Evolutionary conservation across 805 yeast genomes (phyloP).

Genomic region (Ogataea populi-albae): DNA sequence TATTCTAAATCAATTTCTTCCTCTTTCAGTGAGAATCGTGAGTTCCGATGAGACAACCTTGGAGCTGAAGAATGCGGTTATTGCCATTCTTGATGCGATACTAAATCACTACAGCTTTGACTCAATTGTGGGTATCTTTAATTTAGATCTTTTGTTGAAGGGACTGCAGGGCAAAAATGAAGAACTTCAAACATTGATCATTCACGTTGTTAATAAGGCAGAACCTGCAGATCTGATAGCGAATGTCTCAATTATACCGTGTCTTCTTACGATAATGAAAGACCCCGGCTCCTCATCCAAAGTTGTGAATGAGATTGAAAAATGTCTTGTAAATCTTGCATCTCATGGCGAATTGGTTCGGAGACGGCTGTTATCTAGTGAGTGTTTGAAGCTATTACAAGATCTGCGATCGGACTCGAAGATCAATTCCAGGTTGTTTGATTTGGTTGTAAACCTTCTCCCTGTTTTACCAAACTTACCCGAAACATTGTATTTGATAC

Average conservation of each 20-base stretch:
- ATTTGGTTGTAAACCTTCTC: conserved; percentile 28
- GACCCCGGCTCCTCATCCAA: conserved; percentile 19
- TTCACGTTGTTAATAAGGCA: conserved; percentile 26
- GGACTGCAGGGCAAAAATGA: conserved; percentile 30
- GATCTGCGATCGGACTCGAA: conserved; percentile 25
- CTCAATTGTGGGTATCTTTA: conserved; percentile 23
- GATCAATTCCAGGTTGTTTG: conserved; percentile 31
- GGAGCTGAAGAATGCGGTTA: conserved; percentile 16
- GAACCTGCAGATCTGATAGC: conserved; percentile 34
- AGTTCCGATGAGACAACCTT: conserved; percentile 23
- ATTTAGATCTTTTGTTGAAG: conserved; percentile 25
- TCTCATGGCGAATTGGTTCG: conserved; percentile 30
- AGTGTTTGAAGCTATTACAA: conserved; percentile 20
- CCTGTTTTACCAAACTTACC: conserved; percentile 27
- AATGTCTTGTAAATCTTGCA: conserved; percentile 21
- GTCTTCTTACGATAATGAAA: conserved; percentile 23
- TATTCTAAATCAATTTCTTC: conserved; percentile 17
- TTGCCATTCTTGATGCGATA: conserved; percentile 26
- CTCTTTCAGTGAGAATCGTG: conserved; percentile 23
- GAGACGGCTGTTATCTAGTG: conserved; percentile 28
- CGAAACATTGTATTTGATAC: conserved; percentile 23
- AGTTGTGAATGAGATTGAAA: conserved; percentile 23
- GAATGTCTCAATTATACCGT: conserved; percentile 28
- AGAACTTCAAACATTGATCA: conserved; percentile 25
- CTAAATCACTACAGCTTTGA: conserved; percentile 29